Conservation (phyloP, 345 rosid genomes). For the Geranium rotundifolium region DNA sequence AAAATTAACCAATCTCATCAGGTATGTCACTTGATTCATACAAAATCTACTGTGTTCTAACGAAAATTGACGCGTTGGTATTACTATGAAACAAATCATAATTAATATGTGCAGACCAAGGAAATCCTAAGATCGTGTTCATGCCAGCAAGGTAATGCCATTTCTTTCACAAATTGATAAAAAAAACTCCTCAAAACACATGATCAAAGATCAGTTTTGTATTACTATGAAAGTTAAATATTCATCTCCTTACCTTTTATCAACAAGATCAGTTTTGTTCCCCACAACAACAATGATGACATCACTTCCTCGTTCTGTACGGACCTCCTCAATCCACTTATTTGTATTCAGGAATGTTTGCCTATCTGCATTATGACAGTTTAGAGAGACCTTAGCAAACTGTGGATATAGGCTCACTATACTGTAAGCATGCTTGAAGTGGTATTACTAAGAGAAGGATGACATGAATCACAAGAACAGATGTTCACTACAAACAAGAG, state of each 20-base stretch:
- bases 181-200: neutral
- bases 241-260: constrained; percentile 37
- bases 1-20: too few relatives aligned
- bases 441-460: neutral
- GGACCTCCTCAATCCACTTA: constrained; percentile 92
- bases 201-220: neutral
- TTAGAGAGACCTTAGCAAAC: neutral
- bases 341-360: constrained; percentile 82
- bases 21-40: too few relatives aligned
- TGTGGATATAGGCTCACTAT: neutral
- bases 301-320: constrained; percentile 76
- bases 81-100: too few relatives aligned
- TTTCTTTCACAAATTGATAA: neutral
- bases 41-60: too few relatives aligned
- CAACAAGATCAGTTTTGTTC: constrained; percentile 87
- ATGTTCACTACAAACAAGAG: neutral
- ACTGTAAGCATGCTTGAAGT: neutral
- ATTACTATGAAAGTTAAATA: too few relatives aligned
- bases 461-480: neutral
- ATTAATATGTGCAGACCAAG: too few relatives aligned
- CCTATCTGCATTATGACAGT: constrained; percentile 40
- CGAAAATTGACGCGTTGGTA: too few relatives aligned
- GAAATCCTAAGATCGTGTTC: too few relatives aligned
- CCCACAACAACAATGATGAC: constrained; percentile 86
- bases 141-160: neutral